phyloP scores from a whole-genome alignment of 371 early-diverging fungal species.

The Rhizopus microsporus region DNA sequence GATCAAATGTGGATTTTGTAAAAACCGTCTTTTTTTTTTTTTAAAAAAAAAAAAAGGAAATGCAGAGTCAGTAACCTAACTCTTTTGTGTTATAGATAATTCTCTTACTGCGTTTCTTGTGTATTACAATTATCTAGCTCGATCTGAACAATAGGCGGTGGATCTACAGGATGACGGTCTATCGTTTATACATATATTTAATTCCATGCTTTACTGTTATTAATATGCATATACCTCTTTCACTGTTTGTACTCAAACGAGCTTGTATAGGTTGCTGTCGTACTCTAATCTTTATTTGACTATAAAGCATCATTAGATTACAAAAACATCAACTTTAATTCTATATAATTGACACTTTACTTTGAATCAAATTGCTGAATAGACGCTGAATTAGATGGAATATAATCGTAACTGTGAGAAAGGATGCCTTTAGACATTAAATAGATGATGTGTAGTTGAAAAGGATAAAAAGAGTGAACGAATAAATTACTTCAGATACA shows the following conservation, averaged over 20 bases:
- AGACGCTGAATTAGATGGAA: slow-evolving; percentile 15
- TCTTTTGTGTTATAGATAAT: not conserved
- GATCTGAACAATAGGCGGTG: slow-evolving; percentile 35
- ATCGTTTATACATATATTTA: slow-evolving; percentile 2
- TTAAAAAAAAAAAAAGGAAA: slow-evolving; percentile 1
- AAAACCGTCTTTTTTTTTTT: slow-evolving; percentile 9
- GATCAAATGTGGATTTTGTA: slow-evolving; percentile 47
- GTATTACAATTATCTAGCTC: slow-evolving; percentile 17
- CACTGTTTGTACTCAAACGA: slow-evolving; percentile 33
- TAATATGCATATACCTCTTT: slow-evolving; percentile 21
- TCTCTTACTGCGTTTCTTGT: slow-evolving; percentile 21
- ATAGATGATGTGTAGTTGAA: not conserved
- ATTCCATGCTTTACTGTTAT: not conserved
- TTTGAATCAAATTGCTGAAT: slow-evolving; percentile 18
- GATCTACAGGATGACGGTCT: slow-evolving; percentile 38
- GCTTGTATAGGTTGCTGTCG: slow-evolving; percentile 31
- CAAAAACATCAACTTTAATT: not conserved
- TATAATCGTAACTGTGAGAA: slow-evolving; percentile 17
- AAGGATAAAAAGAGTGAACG: not conserved
- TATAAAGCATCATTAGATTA: not conserved
- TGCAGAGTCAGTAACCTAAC: slow-evolving; percentile 9
- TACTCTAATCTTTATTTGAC: slow-evolving; percentile 25
- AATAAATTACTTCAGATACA: not conserved
- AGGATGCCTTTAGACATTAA: slow-evolving; percentile 23
- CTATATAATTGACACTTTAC: slow-evolving; percentile 10